phyloP scores from a whole-genome alignment of 2,329 filamentous ascomycete genomes.

The Neofusicoccum ribis region DNA sequence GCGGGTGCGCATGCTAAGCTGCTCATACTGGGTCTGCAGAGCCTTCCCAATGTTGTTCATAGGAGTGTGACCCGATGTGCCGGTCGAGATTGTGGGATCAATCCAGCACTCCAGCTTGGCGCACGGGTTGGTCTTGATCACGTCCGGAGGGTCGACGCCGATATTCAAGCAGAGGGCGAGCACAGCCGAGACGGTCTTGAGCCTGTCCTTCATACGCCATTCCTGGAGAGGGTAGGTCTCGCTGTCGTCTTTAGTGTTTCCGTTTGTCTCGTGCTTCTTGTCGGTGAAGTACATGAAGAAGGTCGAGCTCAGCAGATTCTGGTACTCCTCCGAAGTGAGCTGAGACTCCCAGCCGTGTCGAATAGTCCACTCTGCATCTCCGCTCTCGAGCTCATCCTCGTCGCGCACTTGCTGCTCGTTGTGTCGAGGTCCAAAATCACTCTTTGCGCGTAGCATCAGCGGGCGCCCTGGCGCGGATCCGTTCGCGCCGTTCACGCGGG shows the following conservation, averaged over 20 bases:
- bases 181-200: constrained; percentile 95
- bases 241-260: constrained; percentile 69
- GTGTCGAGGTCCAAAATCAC: constrained; percentile 51
- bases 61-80: constrained; percentile 70
- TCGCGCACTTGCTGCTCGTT: constrained; percentile 30
- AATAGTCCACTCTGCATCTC: constrained; percentile 58
- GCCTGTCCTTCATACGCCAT: constrained; percentile 94
- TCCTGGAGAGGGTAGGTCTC: constrained; percentile 69
- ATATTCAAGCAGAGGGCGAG: constrained; percentile 95
- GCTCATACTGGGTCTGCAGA: constrained; percentile 95
- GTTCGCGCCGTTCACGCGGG: constrained; percentile 11
- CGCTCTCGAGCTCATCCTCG: constrained; percentile 38
- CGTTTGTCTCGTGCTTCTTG: constrained; percentile 93
- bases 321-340: constrained; percentile 86
- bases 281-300: constrained; percentile 99
- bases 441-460: constrained; percentile 51
- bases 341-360: constrained; percentile 92
- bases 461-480: constrained; percentile 26
- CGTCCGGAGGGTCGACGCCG: constrained; percentile 94
- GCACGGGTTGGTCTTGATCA: constrained; percentile 90
- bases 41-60: constrained; percentile 95
- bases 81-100: constrained; percentile 78
- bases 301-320: constrained; percentile 79
- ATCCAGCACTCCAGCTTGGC: constrained; percentile 97
- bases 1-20: constrained; percentile 87